Percentiles rank a stretch among this genome's conserved stretches.
These are phyloP conservation scores for Globisporangium barbulae DNA, from an alignment of 352 stramenopile species.

Conservation along the genomic window DNA sequence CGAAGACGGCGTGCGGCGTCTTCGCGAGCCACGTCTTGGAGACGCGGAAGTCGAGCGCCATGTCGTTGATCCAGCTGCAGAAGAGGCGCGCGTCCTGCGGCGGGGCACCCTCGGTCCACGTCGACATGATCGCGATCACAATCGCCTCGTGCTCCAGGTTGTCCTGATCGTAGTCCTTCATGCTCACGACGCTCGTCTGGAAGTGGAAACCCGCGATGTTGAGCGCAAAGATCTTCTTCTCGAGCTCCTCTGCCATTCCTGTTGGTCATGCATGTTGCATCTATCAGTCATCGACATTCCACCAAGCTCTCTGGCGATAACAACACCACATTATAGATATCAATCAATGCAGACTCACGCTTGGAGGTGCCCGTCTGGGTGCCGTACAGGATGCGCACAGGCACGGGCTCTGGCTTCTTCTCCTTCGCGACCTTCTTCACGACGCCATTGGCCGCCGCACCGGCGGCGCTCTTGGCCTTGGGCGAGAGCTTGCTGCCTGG, in stretches of 20 bases:
- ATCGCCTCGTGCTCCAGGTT: slow-evolving; percentile 86
- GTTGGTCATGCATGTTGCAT: not conserved
- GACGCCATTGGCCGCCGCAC: slow-evolving; percentile 10
- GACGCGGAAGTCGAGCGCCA: slow-evolving; percentile 88
- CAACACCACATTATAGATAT: not conserved
- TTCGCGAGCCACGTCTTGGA: slow-evolving; percentile 77
- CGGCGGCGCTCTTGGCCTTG: slow-evolving; percentile 16
- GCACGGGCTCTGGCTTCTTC: slow-evolving; percentile 31
- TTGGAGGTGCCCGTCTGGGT: slow-evolving; percentile 85
- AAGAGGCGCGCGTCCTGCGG: slow-evolving; percentile 77
- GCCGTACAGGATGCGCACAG: slow-evolving; percentile 83
- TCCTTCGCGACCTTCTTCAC: slow-evolving; percentile 15
- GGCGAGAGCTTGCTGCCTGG: slow-evolving; percentile 18
- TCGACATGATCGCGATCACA: slow-evolving; percentile 83
- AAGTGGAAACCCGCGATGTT: slow-evolving; percentile 81
- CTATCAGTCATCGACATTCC: not conserved
- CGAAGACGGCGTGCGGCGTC: slow-evolving; percentile 77
- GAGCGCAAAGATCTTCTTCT: slow-evolving; percentile 78
- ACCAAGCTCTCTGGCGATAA: not conserved
- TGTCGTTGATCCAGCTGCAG: slow-evolving; percentile 86
- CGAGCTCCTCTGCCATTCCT: slow-evolving; percentile 68
- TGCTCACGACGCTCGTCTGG: slow-evolving; percentile 79
- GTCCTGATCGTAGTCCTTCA: slow-evolving; percentile 89
- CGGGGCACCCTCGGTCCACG: slow-evolving; percentile 76
- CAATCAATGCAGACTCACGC: slow-evolving; percentile 22